Conservation (phyloP, 1,284 basidiomycete species). For the Ceratobasidium sp. region DNA sequence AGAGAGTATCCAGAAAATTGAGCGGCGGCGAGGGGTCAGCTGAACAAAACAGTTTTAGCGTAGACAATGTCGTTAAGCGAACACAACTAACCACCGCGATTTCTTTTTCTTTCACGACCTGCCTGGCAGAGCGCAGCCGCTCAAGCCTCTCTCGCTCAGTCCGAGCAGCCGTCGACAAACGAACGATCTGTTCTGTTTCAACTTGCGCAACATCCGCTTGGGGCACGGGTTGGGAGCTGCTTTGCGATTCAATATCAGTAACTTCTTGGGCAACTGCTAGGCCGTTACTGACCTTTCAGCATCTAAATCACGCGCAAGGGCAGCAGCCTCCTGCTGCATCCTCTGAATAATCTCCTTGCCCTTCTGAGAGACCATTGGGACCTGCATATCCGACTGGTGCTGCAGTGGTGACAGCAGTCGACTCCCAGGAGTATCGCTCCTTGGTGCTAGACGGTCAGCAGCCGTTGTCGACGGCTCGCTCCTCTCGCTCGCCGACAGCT, state of each 20-base stretch:
- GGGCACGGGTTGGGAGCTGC: not conserved
- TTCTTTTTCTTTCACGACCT: not conserved
- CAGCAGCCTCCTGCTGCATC: conserved; percentile 17
- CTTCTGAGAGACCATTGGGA: conserved; percentile 27
- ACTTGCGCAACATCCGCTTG: conserved; percentile 8
- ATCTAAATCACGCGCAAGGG: conserved; percentile 20
- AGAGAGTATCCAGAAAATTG: conserved; percentile 22
- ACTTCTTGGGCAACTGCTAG: not conserved
- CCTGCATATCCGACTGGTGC: not conserved
- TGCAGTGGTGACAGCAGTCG: not conserved
- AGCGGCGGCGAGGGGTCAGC: not conserved
- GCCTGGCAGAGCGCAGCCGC: conserved; percentile 10
- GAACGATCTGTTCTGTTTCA: conserved; percentile 32
- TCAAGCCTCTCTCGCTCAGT: conserved; percentile 30
- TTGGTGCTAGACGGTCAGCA: not conserved
- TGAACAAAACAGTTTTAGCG: too few relatives aligned
- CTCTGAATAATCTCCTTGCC: conserved; percentile 32
- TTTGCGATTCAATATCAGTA: not conserved
- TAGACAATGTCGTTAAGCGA: too few relatives aligned
- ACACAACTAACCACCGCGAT: not conserved
- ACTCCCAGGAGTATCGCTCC: not conserved
- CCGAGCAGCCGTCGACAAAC: conserved; percentile 19
- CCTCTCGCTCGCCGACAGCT: not conserved
- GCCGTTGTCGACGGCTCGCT: not conserved
- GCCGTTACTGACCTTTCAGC: conserved; percentile 11